Conservation (phyloP, 2,329 filamentous ascomycete species). For the Apiospora aurea region DNA sequence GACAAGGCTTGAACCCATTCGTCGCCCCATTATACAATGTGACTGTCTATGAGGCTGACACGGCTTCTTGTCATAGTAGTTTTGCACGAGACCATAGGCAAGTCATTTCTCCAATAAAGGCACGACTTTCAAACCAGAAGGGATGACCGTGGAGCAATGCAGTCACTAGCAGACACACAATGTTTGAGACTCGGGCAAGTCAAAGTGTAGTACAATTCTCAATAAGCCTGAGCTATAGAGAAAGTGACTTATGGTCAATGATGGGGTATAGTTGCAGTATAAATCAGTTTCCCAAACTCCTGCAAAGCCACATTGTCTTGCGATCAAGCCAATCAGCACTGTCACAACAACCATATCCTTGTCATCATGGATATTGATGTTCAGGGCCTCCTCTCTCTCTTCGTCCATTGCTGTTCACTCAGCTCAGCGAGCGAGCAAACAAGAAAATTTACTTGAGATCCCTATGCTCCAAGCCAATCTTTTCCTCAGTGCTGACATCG, state of each 20-base stretch:
- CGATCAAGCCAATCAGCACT: neutral
- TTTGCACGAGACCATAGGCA: neutral
- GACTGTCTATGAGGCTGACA: constrained; percentile 3
- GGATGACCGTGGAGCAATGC: neutral
- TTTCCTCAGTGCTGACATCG: constrained; percentile 44
- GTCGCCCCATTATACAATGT: constrained; percentile 8
- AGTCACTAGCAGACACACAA: neutral
- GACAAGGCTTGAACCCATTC: neutral
- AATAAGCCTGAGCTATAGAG: neutral
- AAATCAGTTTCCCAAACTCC: constrained; percentile 14
- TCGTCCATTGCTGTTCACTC: neutral
- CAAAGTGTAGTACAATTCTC: neutral
- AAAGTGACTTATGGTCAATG: constrained; percentile 14
- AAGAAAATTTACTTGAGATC: constrained; percentile 18
- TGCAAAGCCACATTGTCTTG: neutral
- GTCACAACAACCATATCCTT: neutral
- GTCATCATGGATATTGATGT: neutral
- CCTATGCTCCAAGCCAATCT: constrained; percentile 40
- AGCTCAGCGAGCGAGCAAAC: neutral
- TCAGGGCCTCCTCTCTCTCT: neutral
- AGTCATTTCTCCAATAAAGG: neutral
- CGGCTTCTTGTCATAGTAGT: neutral
- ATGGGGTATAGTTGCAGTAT: constrained; percentile 17
- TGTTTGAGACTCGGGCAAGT: neutral
- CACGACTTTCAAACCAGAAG: neutral